Evolutionary conservation across 352 stramenopile genomes (phyloP), one percentile per base, ranked within the genome.

Genomic region (Globisporangium canariense): DNA sequence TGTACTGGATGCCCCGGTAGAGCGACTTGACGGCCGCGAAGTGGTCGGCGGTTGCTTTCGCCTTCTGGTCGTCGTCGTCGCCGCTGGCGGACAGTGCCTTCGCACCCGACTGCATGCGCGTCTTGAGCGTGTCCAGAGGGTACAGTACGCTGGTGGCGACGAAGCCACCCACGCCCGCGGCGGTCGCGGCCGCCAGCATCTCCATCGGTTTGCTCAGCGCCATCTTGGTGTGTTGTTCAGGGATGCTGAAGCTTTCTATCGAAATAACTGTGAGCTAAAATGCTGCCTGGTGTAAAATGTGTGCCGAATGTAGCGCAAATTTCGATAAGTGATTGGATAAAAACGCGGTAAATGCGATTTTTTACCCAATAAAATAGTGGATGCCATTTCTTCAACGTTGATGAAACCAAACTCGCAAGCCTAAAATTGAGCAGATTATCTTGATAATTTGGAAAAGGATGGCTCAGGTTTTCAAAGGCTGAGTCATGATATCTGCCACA

Each of bases 121-220:
- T 95, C 80, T 96, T 96, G 60, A 96, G 77, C 58, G 84, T 93
- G 62, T 96, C 89, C 11, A 96, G 74, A 46, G 89, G 89, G 60
- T 94, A 95, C 45, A 95, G 65, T 25, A 89, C 83, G 50, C 76
- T 83, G 45, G 87, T 93, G 58, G 87, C 78, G 52, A 92, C 66
- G 71, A 92, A 85, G 52, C 87, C 87, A 36, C 87, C 85, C 22
- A 93, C 76, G 56, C 83, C 87, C 2, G 87, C 87, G 9, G 87
- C 81, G 4, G 82, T 90, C 30, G 87, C 87, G 34, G 82, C 83
- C 60, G 83, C 83, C 73, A 94, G 66, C 79, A 84, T 91, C 62
- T 93, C 74, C 83, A 91, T 89, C 5, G 84, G 83, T 70, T 94
- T 94, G 72, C 84, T 94, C 52, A 93, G 65, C 65, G 80, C 71